These are phyloP conservation scores for Phytophthora crassamura DNA, from an alignment of 352 stramenopile genomes.

Conservation along the genomic window DNA sequence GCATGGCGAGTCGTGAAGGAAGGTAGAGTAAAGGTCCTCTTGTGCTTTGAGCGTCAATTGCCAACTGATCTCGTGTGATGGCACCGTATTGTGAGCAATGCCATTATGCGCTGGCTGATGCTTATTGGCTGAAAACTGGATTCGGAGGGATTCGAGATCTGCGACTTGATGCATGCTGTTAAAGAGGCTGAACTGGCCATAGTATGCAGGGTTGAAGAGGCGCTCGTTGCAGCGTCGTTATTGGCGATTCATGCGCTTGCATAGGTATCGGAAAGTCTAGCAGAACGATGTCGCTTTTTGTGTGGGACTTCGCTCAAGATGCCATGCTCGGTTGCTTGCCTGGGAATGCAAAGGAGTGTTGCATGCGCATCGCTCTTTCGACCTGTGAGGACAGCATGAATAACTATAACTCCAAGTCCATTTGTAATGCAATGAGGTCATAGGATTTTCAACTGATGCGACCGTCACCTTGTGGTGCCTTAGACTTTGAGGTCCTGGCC, in stretches of 20 bases:
- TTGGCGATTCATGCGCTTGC: not conserved
- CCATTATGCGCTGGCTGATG: slow-evolving; percentile 24
- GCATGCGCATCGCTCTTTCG: too few relatives aligned
- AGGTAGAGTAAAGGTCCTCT: not conserved
- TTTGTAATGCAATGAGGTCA: too few relatives aligned
- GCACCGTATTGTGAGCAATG: not conserved
- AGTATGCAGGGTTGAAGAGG: not conserved
- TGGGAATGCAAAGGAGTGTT: too few relatives aligned
- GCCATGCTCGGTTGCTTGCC: too few relatives aligned
- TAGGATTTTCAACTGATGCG: too few relatives aligned
- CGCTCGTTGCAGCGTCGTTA: not conserved
- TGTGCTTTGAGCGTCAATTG: slow-evolving; percentile 6
- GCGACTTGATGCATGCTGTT: slow-evolving; percentile 1
- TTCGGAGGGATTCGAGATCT: slow-evolving; percentile 27
- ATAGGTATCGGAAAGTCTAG: slow-evolving; percentile 11
- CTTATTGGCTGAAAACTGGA: slow-evolving; percentile 25
- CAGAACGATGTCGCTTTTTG: too few relatives aligned
- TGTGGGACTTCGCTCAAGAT: too few relatives aligned
- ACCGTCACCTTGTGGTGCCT: too few relatives aligned
- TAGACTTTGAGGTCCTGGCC: too few relatives aligned
- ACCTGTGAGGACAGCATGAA: too few relatives aligned
- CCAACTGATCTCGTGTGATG: slow-evolving; percentile 18
- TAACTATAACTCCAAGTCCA: too few relatives aligned
- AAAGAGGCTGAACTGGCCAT: not conserved
- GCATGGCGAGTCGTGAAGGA: slow-evolving; percentile 28